A percentile compares a stretch with the other conserved stretches of the same genome.
phyloP scores from a whole-genome alignment of 2,329 filamentous ascomycete species.

The Ploettnerulaceae sp. region DNA sequence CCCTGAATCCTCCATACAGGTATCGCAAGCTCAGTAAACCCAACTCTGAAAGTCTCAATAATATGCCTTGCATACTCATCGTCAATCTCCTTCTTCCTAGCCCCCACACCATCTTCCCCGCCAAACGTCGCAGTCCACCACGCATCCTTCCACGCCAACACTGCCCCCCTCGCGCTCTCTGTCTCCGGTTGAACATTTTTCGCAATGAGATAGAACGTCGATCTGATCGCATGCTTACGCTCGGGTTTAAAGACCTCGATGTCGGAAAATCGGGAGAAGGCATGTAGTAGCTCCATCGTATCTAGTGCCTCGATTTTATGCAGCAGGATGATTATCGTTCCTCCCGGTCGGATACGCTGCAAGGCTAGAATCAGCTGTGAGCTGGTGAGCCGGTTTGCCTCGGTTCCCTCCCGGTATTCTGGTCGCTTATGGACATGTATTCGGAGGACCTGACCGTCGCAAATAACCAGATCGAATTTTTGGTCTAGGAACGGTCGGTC shows the following conservation, averaged over 20 bases:
- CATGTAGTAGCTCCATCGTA: conserved; percentile 16
- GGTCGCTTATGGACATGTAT: conserved; percentile 16
- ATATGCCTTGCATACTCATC: conserved; percentile 8
- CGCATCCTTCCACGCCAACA: conserved; percentile 8
- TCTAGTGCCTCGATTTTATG: conserved; percentile 18
- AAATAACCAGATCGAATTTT: conserved; percentile 20
- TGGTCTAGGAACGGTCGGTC: conserved; percentile 12
- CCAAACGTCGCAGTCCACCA: conserved; percentile 21
- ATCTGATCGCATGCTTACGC: conserved; percentile 17
- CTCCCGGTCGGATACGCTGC: conserved; percentile 19
- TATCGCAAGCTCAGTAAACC: conserved; percentile 9
- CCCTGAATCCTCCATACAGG: conserved; percentile 17
- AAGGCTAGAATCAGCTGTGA: conserved; percentile 22
- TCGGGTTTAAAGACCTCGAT: conserved; percentile 19
- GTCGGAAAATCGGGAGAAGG: conserved; percentile 12
- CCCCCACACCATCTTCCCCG: conserved; percentile 11
- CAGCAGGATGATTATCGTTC: conserved; percentile 18
- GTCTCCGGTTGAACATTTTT: conserved; percentile 17
- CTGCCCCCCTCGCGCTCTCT: conserved; percentile 6
- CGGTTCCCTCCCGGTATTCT: conserved; percentile 13
- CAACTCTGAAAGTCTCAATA: conserved; percentile 14
- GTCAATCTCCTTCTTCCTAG: neutral
- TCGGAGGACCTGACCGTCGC: conserved; percentile 22
- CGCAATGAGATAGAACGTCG: conserved; percentile 21
- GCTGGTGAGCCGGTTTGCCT: conserved; percentile 15